These are phyloP conservation scores for Nitzschia sp. DNA, from an alignment of 108 stramenopile genomes.

Conservation along the genomic window DNA sequence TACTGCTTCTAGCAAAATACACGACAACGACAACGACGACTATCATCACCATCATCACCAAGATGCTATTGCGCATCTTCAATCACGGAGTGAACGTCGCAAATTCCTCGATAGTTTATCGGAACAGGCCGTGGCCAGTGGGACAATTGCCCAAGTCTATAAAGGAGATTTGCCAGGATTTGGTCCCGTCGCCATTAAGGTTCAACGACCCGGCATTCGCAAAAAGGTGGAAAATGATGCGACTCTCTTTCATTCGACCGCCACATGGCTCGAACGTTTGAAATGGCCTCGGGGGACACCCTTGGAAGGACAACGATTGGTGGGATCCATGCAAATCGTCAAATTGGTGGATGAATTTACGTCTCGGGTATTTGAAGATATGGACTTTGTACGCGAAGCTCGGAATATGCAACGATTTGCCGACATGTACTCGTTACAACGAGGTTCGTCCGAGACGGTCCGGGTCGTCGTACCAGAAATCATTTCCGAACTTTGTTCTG, in stretches of 20 bases:
- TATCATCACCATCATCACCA: neutral
- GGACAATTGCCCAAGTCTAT: conserved; percentile 57
- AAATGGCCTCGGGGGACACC: neutral
- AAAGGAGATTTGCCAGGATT: conserved; percentile 47
- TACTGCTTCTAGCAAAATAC: neutral
- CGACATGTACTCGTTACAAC: conserved; percentile 32
- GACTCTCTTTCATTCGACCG: conserved; percentile 39
- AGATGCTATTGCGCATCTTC: neutral
- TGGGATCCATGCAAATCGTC: conserved; percentile 24
- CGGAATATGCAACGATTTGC: conserved; percentile 39
- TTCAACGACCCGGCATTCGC: conserved; percentile 53
- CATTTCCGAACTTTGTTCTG: conserved; percentile 47
- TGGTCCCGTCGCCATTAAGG: conserved; percentile 60
- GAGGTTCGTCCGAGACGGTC: conserved; percentile 29
- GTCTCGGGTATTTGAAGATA: conserved; percentile 62
- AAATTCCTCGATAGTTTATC: conserved; percentile 10
- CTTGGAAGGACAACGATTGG: neutral
- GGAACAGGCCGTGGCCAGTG: conserved; percentile 18
- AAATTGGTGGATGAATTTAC: conserved; percentile 56
- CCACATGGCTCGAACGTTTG: conserved; percentile 43
- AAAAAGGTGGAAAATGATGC: conserved; percentile 48
- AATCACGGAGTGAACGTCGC: neutral
- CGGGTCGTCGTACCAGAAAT: conserved; percentile 60
- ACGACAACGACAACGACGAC: neutral
- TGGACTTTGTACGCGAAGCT: conserved; percentile 59